Percentiles rank a stretch among this genome's conserved stretches.
Conservation (phyloP, 345 rosid species). For the Zanthoxylum bungeanum region DNA sequence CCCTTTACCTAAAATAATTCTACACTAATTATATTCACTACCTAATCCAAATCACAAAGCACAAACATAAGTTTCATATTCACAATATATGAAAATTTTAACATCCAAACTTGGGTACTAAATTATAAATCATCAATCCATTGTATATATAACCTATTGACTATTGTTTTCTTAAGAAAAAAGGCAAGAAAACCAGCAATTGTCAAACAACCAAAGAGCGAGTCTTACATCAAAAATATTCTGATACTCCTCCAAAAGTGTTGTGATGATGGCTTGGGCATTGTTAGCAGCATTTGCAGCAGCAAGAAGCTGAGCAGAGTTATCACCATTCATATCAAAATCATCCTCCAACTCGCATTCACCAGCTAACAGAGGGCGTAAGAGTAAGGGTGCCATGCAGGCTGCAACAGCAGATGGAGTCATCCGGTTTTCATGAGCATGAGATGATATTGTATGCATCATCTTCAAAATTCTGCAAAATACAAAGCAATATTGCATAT, state of each 20-base stretch:
- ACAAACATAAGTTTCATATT: background rate
- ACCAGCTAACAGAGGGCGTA: conserved; percentile 94
- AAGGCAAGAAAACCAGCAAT: conserved; percentile 6
- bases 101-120: background rate
- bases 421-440: conserved; percentile 91
- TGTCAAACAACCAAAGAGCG: conserved; percentile 13
- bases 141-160: background rate
- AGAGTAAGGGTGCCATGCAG: conserved; percentile 98
- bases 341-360: conserved; percentile 96
- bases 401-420: conserved; percentile 97
- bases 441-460: conserved; percentile 84
- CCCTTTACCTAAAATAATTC: background rate
- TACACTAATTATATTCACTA: background rate
- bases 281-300: conserved; percentile 98
- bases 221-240: conserved; percentile 85
- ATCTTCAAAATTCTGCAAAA: conserved; percentile 80
- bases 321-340: conserved; percentile 77
- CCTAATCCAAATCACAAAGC: background rate
- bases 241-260: conserved; percentile 85
- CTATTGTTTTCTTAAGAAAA: background rate
- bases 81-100: background rate
- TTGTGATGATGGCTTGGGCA: conserved; percentile 83
- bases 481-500: conserved; percentile 16
- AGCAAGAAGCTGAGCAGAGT: conserved; percentile 98
- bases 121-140: background rate